Base-by-base conservation (phyloP, 2,329 filamentous ascomycete species). In the Fusarium robinianum region DNA sequence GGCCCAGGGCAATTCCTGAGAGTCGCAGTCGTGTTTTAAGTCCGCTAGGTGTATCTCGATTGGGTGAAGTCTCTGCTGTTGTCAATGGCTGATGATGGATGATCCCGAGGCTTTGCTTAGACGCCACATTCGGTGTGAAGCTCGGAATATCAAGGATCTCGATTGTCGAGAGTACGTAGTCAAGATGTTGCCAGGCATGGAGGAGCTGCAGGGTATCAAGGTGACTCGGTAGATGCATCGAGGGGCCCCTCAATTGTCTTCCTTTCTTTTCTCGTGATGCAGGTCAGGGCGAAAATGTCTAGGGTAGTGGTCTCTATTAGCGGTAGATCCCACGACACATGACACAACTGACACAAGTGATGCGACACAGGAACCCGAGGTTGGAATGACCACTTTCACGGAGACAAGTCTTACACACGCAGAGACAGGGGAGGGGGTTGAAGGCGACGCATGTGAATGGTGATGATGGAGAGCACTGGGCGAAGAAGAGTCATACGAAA, bases 261-360 rank as follows among this genome's bases (percentile, higher is more conserved):
- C n/a, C n/a, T n/a, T n/a, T n/a, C 24, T 39, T 46, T 25, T 24
- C 16, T 53, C 29, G 18, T 36, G 26, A 21, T 29, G 35, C n/a
- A 34, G 31, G 19, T 21, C 32, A 9, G 37, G 15, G 25, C 23
- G 34, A 41, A 41, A 41, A 23, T 17, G 46, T 48, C 25, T 38
- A 54, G 51, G 51, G 51, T 55, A 54, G 25, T 31, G 41, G 31
- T 21, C 23, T 36, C n/a, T 19, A 14, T 27, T 38, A 23, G 35
- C 19, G 33, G 19, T 38, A 8, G 12, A 37, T 16, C 16, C n/a
- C 44, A 24, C 36, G 26, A 41, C 41, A 36, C 39, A 25, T 25
- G 31, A 29, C 24, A 21, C 35, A 29, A n/a, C 7, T 32, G 8
- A 31, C 41, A 38, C n/a, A 12, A 15, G 30, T 10, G 12, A 9